These are phyloP conservation scores for Lantana camara DNA, from an alignment of 257 asterid genomes.

Conservation along the genomic window DNA sequence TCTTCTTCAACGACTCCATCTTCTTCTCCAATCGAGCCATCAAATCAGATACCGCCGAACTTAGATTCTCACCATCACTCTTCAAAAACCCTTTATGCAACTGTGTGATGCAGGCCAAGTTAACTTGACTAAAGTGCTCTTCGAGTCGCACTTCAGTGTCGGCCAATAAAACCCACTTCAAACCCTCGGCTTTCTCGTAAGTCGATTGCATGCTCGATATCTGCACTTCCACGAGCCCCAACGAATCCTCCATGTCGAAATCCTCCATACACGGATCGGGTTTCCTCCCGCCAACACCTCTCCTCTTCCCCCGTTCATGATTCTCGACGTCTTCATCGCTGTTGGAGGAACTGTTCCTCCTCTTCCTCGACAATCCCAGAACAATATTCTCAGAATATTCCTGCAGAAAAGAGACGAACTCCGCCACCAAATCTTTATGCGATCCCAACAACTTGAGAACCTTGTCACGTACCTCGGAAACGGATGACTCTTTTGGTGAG, in stretches of 20 bases:
- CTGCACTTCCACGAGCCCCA: neutral
- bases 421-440: neutral
- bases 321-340: too few species aligned
- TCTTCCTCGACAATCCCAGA: neutral
- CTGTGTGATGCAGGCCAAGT: conserved; percentile 4
- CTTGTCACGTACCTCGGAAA: neutral
- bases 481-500: neutral
- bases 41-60: neutral
- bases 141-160: neutral
- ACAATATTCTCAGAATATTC: neutral
- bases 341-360: neutral
- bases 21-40: neutral
- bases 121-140: neutral
- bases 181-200: neutral
- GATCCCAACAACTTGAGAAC: neutral
- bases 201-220: neutral
- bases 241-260: neutral
- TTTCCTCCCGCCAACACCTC: too few species aligned
- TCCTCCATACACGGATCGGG: neutral
- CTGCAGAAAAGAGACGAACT: neutral
- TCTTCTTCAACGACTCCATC: neutral
- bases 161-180: neutral
- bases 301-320: too few species aligned
- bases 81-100: neutral
- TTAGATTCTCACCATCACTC: neutral